Base-by-base conservation (phyloP, 352 stramenopile genomes). In the Peronosclerospora sorghi region DNA sequence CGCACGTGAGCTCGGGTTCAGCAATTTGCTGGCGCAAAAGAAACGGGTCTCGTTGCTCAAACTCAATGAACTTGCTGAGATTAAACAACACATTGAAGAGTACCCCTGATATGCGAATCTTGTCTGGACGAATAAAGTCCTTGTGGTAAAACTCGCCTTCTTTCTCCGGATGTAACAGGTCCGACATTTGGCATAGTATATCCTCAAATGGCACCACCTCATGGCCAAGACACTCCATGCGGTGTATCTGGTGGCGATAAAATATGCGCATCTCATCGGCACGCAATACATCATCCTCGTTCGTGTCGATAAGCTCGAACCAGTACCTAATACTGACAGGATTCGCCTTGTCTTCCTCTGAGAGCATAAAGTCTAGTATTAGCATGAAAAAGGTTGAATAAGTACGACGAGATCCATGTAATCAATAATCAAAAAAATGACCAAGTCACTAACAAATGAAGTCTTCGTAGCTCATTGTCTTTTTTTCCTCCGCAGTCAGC, bases 1-100 rank as follows among this genome's bases (percentile, higher is more conserved):
- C 18, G n/a, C 19, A 91, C 77, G 77, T 93, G 17, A 93, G 68
- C 56, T 93, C 80, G 12, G 80, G 80, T 52, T 93, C 76, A 1
- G 78, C 75, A n/a, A 94, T 60, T 47, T 93, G 80, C 57, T 98
- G 93, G 30, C 95, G 86, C 56, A 98, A 76, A 27, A 96, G 68
- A 65, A 99, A 98, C 13, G 96, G 95, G 67, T 99, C 96, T 15
- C 95, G 76, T 60, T 97, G 87, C 70, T 99, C 96, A 65, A 98
- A 99, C 45, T 95, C 81, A 34, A 98, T 95, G 46, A 99, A 99
- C 62, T 99, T 98, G 85, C 96, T 98, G 28, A 99, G 69, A 67
- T 98, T 98, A 77, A 99, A 99, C 17, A 99, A 73, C 24, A 96
- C 95, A 70, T 98, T 97, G 70, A 98, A 99, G 36, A 99, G 89